phyloP scores from a whole-genome alignment of 2,329 filamentous ascomycete genomes.

The Blumeria hordei region DNA sequence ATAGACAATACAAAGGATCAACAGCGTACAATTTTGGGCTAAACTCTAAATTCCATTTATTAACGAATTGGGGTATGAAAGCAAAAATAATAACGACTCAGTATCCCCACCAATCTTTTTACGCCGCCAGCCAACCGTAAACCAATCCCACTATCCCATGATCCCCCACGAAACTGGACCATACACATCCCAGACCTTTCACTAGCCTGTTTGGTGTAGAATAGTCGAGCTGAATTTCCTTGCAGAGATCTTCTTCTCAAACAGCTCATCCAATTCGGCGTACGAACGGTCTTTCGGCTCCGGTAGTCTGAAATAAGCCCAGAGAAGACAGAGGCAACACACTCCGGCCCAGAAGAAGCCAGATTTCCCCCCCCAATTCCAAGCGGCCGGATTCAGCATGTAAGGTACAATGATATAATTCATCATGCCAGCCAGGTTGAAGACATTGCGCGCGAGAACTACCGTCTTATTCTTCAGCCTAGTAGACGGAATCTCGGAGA shows the following conservation, averaged over 20 bases:
- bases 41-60: no score
- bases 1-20: no score
- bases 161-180: no score
- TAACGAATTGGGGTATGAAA: no score
- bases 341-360: conserved; percentile 9
- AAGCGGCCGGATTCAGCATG: conserved; percentile 21
- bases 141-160: no score
- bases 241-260: conserved; percentile 1
- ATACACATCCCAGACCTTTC: no score
- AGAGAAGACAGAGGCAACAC: conserved; percentile 17
- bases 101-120: no score
- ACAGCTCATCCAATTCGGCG: conserved; percentile 1
- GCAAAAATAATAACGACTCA: no score
- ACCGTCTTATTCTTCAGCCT: conserved; percentile 69
- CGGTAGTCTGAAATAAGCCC: conserved; percentile 19
- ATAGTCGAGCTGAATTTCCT: conserved; percentile 1
- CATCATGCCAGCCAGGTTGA: conserved; percentile 13
- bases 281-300: conserved; percentile 11
- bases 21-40: no score
- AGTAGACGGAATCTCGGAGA: conserved; percentile 20
- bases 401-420: conserved; percentile 16
- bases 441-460: conserved; percentile 25
- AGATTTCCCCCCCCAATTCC: conserved; percentile 17
- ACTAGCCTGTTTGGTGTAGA: neutral
- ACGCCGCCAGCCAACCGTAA: no score